Conservation (phyloP, 2,329 filamentous ascomycete species). For the Colletotrichum navitas region DNA sequence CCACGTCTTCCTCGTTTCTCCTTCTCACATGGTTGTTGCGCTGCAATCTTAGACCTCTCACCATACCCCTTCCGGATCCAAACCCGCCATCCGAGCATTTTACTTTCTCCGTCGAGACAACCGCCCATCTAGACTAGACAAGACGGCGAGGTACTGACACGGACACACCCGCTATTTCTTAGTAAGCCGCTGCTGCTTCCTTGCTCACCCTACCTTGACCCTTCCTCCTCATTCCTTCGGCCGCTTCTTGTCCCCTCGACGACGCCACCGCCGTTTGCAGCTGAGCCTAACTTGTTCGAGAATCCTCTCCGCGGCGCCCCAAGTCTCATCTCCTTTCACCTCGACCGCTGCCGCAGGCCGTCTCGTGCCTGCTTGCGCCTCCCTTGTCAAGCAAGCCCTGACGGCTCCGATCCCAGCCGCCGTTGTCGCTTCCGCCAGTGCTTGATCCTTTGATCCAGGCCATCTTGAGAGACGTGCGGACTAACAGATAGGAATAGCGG, state of each 20-base stretch:
- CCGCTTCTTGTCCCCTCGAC: constrained; percentile 17
- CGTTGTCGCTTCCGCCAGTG: constrained; percentile 18
- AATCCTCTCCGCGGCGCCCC: constrained; percentile 17
- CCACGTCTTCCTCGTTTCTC: not conserved
- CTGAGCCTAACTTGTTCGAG: constrained; percentile 28
- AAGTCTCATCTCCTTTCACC: not conserved
- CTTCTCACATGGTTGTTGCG: constrained; percentile 3
- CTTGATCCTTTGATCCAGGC: constrained; percentile 10
- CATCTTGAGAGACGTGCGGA: constrained; percentile 21
- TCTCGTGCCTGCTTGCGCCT: constrained; percentile 28
- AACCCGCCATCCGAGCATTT: constrained; percentile 26
- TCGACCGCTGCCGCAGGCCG: constrained; percentile 22
- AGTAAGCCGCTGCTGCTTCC: constrained; percentile 24
- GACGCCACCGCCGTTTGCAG: constrained; percentile 35
- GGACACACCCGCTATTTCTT: constrained; percentile 7
- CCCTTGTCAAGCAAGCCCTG: constrained; percentile 19
- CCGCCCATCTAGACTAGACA: not conserved
- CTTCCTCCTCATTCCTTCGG: not conserved
- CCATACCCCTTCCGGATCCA: constrained; percentile 35
- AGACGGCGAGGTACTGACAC: constrained; percentile 13
- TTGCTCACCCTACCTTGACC: constrained; percentile 21
- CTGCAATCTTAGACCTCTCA: constrained; percentile 9
- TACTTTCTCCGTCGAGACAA: constrained; percentile 1
- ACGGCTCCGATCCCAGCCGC: constrained; percentile 14
- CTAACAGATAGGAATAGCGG: constrained; percentile 26